Evolutionary conservation across 2,329 filamentous ascomycete species (phyloP), one percentile per base, ranked within the genome.

Genomic region (Aspergillus udagawae): DNA sequence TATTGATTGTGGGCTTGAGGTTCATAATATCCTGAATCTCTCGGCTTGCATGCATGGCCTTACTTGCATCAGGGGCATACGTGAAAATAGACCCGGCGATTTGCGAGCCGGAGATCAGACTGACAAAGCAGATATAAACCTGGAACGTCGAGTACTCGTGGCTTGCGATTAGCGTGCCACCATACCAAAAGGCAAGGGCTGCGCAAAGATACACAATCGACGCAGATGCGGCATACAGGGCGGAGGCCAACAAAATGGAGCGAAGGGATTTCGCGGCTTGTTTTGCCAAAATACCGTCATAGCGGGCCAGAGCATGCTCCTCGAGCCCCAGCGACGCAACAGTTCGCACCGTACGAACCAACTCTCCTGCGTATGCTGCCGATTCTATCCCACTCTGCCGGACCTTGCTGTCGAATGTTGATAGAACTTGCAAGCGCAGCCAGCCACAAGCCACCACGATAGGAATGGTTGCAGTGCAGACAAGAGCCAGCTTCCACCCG

Each of bases 21-120:
- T 52, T 17, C 50, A 27, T 38, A 14, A 52, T 35, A 52, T 41
- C 25, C 50, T 41, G 29, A n/a, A 52, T 20, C 10, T 52, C 50
- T 17, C 35, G 29, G 20, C 29, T 35, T 23, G 50, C 50, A 23
- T 21, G 20, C 20, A 38, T 52, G 17, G 50, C 50, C 50, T 48
- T 49, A 29, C 44, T 45, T 23, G 45, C 27, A 28, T 54, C 52
- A 17, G 51, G 51, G 8, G 51, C 51, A 49, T 49, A 54, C 7
- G 52, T 41, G 27, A 54, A 48, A n/a, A 54, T 54, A 9, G 50
- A 35, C 27, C 50, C 50, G 29, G 50, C 50, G 9, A 41, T 38
- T 6, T 52, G 35, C n/a, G 50, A 52, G 29, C 50, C 50, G 29
- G 50, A 35, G 25, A 52, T 52, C 9, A 52, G 29, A 27, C 29